These are phyloP conservation scores for Scheffersomyces coipomensis DNA, from an alignment of 805 yeast genomes.

Conservation along the genomic window DNA sequence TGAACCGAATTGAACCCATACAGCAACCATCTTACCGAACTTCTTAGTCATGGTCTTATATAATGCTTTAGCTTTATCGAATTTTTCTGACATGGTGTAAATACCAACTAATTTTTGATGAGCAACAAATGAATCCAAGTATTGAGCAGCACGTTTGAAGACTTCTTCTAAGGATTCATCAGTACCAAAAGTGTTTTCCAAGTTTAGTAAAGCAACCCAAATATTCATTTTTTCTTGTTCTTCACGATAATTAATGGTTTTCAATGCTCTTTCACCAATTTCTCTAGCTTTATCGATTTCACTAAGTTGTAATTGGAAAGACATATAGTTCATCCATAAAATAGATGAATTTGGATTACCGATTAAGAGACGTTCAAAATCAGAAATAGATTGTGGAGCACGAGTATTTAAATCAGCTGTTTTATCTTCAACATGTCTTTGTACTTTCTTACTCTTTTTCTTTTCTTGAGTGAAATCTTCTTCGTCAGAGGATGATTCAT, in stretches of 20 bases:
- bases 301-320: constrained; percentile 92
- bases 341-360: constrained; percentile 94
- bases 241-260: constrained; percentile 85
- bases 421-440: constrained; percentile 63
- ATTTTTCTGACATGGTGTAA: constrained; percentile 70
- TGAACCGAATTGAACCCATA: constrained; percentile 83
- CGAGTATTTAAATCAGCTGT: constrained; percentile 82
- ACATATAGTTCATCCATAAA: constrained; percentile 97
- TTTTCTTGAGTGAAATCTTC: constrained; percentile 57
- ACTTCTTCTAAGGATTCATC: constrained; percentile 76
- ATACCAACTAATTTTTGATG: constrained; percentile 79
- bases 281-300: constrained; percentile 94
- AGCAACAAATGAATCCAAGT: constrained; percentile 84
- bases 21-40: constrained; percentile 68
- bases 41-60: constrained; percentile 68
- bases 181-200: constrained; percentile 92
- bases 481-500: constrained; percentile 51
- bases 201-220: constrained; percentile 92
- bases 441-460: constrained; percentile 46
- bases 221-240: constrained; percentile 91
- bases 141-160: constrained; percentile 83
- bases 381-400: constrained; percentile 88
- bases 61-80: constrained; percentile 64
- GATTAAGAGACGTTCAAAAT: constrained; percentile 86
- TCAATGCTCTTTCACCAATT: constrained; percentile 87